A percentile compares a stretch with the other conserved stretches of the same genome.
phyloP scores from a whole-genome alignment of 495 filamentous ascomycete species.

The Symbiotaphrina buchneri region DNA sequence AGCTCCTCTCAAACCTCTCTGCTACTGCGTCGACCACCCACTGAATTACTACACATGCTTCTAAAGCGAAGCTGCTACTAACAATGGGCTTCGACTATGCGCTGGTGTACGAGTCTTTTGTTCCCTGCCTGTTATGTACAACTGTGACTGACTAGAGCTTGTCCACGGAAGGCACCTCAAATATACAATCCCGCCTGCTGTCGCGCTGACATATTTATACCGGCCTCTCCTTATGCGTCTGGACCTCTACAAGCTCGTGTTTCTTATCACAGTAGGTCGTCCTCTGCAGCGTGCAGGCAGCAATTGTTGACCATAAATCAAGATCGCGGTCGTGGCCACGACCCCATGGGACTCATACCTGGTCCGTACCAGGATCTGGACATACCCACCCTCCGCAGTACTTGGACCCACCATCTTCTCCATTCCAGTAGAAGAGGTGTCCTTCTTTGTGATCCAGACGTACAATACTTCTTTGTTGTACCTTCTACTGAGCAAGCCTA shows the following conservation, averaged over 20 bases:
- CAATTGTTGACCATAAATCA: constrained; percentile 1
- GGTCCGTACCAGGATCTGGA: constrained; percentile 38
- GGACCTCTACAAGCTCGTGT: constrained; percentile 32
- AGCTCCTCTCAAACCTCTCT: too few species aligned
- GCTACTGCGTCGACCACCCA: too few species aligned
- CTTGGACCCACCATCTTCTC: constrained; percentile 29
- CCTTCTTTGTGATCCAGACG: constrained; percentile 58
- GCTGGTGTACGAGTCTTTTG: constrained; percentile 27
- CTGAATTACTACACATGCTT: too few species aligned
- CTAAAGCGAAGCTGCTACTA: too few species aligned
- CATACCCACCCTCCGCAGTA: constrained; percentile 36
- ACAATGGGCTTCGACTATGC: constrained; percentile 46
- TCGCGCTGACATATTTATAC: constrained; percentile 29
- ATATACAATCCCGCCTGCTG: constrained; percentile 41
- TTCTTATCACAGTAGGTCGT: constrained; percentile 21
- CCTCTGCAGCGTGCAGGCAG: neutral
- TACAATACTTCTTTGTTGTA: constrained; percentile 46
- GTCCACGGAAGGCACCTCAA: constrained; percentile 29
- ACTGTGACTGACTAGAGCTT: constrained; percentile 3
- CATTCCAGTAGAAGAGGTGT: constrained; percentile 43
- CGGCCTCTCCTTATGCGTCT: constrained; percentile 31
- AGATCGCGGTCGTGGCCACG: constrained; percentile 35
- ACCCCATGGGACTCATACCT: constrained; percentile 54
- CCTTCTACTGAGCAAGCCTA: constrained; percentile 33
- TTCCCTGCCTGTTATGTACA: constrained; percentile 1